Evolutionary conservation across 1,284 basidiomycete genomes (phyloP).

Genomic region (Golubevia pallescens): DNA sequence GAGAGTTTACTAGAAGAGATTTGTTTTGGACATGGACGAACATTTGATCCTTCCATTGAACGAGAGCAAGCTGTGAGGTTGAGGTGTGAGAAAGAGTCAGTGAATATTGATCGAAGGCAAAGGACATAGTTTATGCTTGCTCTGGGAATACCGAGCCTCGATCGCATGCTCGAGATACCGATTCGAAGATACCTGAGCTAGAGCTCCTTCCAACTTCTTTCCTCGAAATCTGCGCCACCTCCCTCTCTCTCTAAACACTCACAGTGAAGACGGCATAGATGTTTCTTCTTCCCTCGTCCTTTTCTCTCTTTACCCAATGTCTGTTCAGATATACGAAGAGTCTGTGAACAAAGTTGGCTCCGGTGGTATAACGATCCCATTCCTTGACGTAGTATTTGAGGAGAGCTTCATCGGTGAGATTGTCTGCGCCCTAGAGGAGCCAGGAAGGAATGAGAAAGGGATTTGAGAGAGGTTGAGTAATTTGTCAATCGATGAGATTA

Average conservation of each 20-base stretch:
- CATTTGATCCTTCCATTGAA: conserved; percentile 60
- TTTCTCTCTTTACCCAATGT: conserved; percentile 63
- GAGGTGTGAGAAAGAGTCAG: not conserved
- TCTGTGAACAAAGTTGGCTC: conserved; percentile 61
- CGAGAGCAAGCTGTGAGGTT: conserved; percentile 38
- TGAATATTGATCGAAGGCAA: too few relatives aligned
- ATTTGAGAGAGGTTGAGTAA: not conserved
- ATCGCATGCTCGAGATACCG: too few relatives aligned
- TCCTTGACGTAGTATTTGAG: conserved; percentile 50
- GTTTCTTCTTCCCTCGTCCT: conserved; percentile 58
- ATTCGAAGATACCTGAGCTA: too few relatives aligned
- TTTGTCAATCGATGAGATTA: not conserved
- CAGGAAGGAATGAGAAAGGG: not conserved
- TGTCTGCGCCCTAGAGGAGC: conserved; percentile 20
- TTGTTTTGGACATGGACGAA: conserved; percentile 50
- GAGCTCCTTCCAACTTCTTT: too few relatives aligned
- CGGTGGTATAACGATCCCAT: conserved; percentile 60
- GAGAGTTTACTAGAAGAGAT: conserved; percentile 30
- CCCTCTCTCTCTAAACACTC: not conserved
- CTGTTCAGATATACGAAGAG: conserved; percentile 67
- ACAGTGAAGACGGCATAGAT: conserved; percentile 57
- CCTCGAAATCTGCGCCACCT: not conserved
- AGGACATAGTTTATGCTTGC: too few relatives aligned
- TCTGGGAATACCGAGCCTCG: too few relatives aligned
- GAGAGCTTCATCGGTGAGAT: conserved; percentile 45